Conservation (phyloP, 169 alveolate species). For the Plasmodium yoelii region DNA sequence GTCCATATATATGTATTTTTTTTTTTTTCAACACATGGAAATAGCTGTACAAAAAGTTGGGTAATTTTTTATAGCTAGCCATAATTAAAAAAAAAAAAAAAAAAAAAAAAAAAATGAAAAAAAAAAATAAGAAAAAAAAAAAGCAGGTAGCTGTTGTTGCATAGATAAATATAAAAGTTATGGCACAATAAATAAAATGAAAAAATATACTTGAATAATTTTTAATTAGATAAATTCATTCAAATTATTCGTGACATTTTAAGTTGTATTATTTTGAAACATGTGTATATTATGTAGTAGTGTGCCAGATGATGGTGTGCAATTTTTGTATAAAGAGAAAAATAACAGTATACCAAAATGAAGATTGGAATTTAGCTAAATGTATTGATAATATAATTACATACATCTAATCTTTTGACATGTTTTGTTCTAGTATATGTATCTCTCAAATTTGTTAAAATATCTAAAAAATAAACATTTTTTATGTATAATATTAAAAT, state of each 20-base stretch:
- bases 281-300: no score
- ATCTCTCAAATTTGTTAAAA: slow-evolving; percentile 19
- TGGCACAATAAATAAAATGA: no score
- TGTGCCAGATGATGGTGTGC: no score
- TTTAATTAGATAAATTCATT: no score
- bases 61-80: slow-evolving; percentile 7
- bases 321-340: no score
- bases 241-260: no score
- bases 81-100: background rate
- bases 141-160: background rate
- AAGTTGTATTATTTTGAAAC: no score
- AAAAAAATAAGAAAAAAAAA: background rate
- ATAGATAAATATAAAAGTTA: no score
- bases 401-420: slow-evolving; percentile 54
- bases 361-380: slow-evolving; percentile 4
- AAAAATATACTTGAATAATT: no score
- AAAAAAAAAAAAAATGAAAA: background rate
- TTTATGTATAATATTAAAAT: background rate
- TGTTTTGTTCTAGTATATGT: slow-evolving; percentile 40
- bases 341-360: background rate
- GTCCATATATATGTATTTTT: background rate
- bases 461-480: slow-evolving; percentile 29
- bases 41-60: background rate
- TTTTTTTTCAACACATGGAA: background rate
- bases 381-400: slow-evolving; percentile 32